These are phyloP conservation scores for Zasmidium cellare DNA, from an alignment of 2,329 filamentous ascomycete species.

Conservation along the genomic window DNA sequence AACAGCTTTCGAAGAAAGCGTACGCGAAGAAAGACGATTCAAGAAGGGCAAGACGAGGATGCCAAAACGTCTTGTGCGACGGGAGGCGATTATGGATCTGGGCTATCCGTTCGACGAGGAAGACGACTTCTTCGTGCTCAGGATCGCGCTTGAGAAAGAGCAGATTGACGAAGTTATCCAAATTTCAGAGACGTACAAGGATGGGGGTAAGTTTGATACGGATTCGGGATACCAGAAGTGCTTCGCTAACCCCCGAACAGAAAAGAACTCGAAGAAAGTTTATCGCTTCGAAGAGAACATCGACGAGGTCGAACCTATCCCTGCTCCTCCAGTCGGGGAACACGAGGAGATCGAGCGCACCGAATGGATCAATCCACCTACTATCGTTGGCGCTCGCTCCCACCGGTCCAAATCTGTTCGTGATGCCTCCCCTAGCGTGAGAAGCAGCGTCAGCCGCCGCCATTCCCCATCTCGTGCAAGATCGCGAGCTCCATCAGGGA, in stretches of 20 bases:
- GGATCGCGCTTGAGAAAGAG: slow-evolving; percentile 80
- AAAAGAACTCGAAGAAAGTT: slow-evolving; percentile 36
- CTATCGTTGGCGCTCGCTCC: slow-evolving; percentile 25
- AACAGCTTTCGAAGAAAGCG: slow-evolving; percentile 23
- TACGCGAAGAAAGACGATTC: slow-evolving; percentile 29
- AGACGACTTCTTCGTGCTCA: slow-evolving; percentile 79
- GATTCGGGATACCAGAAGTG: not conserved
- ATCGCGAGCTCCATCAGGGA: slow-evolving; percentile 25
- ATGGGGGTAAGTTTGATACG: slow-evolving; percentile 40
- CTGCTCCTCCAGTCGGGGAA: slow-evolving; percentile 29
- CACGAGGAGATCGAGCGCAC: slow-evolving; percentile 37
- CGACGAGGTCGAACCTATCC: slow-evolving; percentile 19
- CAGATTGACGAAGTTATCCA: slow-evolving; percentile 89
- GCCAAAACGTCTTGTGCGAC: slow-evolving; percentile 75
- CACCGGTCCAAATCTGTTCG: slow-evolving; percentile 24
- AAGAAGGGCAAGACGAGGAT: slow-evolving; percentile 86
- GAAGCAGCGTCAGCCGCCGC: slow-evolving; percentile 29
- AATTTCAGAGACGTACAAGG: slow-evolving; percentile 72
- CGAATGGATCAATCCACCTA: slow-evolving; percentile 42
- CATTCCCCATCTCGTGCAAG: slow-evolving; percentile 21
- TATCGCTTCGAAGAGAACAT: slow-evolving; percentile 37
- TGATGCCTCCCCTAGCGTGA: slow-evolving; percentile 26
- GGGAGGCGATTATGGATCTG: slow-evolving; percentile 77
- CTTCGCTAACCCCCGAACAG: slow-evolving; percentile 27
- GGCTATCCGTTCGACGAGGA: slow-evolving; percentile 87